Evolutionary conservation across 2,329 filamentous ascomycete species (phyloP), one percentile per base, ranked within the genome.

Genomic region (Arachnomyces sp.): DNA sequence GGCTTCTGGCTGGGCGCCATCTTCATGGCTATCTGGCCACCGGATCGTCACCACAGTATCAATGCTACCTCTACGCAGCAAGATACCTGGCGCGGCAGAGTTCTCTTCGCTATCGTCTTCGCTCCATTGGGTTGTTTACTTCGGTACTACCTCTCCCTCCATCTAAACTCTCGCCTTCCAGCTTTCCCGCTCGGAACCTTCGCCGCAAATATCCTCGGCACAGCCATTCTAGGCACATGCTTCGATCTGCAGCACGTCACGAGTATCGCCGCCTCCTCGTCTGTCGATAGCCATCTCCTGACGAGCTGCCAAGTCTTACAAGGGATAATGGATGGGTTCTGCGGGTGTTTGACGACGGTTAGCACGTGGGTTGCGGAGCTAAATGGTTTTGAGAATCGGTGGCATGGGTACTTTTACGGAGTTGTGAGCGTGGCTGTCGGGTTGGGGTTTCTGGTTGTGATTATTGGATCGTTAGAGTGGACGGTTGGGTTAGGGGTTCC

Each of bases 161-260:
- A 68, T 16, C 73, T 95, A n/a, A 95, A 95, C 52, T 67, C 74
- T 0, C 69, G 77, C 14, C 50, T 78, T 0, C 61, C 78, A 0
- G 66, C 73, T 0, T 95, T 95, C 50, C 90, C 90, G 0, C 61
- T 95, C 0, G 90, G 90, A 2, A 96, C 90, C 0, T 95, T 95
- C 52, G 65, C 68, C 0, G 86, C 84, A 18, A 96, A 96, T 54
- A 69, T 93, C 3, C 59, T 82, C 11, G 90, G 89, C 3, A 88
- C 86, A 0, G 74, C 74, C 0, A 62, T 95, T 12, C 61, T 93
- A 36, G 88, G 78, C 11, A 80, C 87, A 73, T 75, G 79, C 21
- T 94, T 77, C 68, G 84, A 93, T 54, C 65, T 95, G 37, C 84
- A 87, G 48, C 87, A 86, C 53, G 68, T 77, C 1, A 43, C 50